Conservation (phyloP, 148 eudicot genomes). For the Vaccinium darrowii region DNA sequence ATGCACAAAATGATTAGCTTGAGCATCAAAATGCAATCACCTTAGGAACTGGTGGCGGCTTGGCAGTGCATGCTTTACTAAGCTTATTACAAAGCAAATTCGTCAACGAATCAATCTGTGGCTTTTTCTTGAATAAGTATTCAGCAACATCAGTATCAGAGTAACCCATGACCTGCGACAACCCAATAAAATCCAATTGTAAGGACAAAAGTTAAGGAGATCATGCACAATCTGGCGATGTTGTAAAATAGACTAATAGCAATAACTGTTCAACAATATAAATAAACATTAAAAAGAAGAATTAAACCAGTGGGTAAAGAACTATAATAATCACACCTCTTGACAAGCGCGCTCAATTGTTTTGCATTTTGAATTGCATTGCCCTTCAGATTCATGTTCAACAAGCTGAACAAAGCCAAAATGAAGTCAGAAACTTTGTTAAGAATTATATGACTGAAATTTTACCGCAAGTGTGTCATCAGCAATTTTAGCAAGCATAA, state of each 20-base stretch:
- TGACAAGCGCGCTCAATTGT: constrained; percentile 97
- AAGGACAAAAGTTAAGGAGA: not conserved
- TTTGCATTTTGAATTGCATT: constrained; percentile 88
- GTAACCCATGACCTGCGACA: constrained; percentile 76
- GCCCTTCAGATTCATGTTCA: constrained; percentile 87
- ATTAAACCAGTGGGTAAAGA: constrained; percentile 1
- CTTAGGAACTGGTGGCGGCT: constrained; percentile 95
- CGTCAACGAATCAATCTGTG: constrained; percentile 52
- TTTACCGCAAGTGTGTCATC: not conserved
- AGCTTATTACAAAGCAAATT: constrained; percentile 76
- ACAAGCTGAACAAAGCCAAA: constrained; percentile 55
- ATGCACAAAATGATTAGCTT: not conserved
- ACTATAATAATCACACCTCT: constrained; percentile 48
- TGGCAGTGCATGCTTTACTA: constrained; percentile 62
- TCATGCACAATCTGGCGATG: not conserved
- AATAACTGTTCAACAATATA: not conserved
- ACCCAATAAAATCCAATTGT: not conserved
- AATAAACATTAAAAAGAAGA: not conserved
- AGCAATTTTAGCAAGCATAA: not conserved
- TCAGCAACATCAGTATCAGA: constrained; percentile 95
- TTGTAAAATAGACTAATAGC: not conserved
- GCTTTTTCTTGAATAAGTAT: constrained; percentile 67
- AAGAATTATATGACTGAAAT: not conserved
- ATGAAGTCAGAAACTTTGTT: constrained; percentile 1
- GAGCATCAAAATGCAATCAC: constrained; percentile 25